phyloP scores from a whole-genome alignment of 192 early-diverging fungal genomes.

The Coemansia sp. region DNA sequence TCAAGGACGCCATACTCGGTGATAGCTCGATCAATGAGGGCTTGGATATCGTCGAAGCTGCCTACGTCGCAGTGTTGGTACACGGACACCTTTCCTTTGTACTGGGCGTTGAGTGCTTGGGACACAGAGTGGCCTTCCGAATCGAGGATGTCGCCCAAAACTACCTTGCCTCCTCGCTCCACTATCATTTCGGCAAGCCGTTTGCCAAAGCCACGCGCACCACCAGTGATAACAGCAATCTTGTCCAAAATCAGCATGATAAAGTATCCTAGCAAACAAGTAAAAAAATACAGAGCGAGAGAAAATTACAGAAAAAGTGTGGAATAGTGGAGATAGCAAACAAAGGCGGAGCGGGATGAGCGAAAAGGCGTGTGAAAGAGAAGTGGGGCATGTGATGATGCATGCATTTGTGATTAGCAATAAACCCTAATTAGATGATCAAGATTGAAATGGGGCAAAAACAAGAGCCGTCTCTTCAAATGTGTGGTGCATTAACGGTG shows the following conservation, averaged over 20 bases:
- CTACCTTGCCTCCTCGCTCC: conserved; percentile 61
- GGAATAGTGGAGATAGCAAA: neutral
- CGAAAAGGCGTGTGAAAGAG: neutral
- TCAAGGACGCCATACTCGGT: conserved; percentile 59
- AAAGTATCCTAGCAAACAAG: neutral
- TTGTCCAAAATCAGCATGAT: conserved; percentile 54
- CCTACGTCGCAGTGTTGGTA: conserved; percentile 59
- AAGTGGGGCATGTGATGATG: too few species aligned
- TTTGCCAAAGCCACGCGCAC: conserved; percentile 66
- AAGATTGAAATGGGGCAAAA: too few species aligned
- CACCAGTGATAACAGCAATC: conserved; percentile 69
- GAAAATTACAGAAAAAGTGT: neutral
- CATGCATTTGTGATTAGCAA: too few species aligned
- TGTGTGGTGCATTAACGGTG: too few species aligned
- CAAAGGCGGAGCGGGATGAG: too few species aligned
- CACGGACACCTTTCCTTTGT: conserved; percentile 15
- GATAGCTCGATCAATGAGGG: conserved; percentile 43
- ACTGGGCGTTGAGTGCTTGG: conserved; percentile 25
- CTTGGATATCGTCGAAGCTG: conserved; percentile 24
- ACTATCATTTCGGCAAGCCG: conserved; percentile 59
- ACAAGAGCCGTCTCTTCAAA: too few species aligned
- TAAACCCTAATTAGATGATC: too few species aligned
- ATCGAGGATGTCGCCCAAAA: conserved; percentile 60
- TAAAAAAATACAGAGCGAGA: neutral
- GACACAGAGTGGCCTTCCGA: conserved; percentile 47